phyloP scores from a whole-genome alignment of 495 filamentous ascomycete genomes.

The Tuber umbilicatum region DNA sequence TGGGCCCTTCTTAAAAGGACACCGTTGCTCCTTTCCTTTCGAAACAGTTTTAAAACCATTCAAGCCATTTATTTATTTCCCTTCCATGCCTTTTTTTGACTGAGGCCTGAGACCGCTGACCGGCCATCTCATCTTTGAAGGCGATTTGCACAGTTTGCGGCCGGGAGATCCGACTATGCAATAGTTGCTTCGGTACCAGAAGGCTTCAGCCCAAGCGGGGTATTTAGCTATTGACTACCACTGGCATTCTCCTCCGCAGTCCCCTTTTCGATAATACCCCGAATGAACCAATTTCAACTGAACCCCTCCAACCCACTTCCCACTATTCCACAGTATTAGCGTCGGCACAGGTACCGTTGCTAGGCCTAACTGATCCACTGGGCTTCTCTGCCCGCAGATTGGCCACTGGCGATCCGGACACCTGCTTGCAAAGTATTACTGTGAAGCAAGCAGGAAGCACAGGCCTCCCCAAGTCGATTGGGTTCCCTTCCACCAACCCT shows the following conservation, averaged over 20 bases:
- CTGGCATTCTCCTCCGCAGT: neutral
- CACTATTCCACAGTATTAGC: neutral
- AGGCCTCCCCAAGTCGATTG: neutral
- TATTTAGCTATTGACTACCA: neutral
- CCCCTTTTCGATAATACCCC: neutral
- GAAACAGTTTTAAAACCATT: neutral
- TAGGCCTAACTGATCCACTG: neutral
- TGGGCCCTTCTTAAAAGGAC: neutral
- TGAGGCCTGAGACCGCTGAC: neutral
- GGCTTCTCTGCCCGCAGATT: neutral
- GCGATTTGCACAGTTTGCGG: neutral
- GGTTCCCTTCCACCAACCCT: neutral
- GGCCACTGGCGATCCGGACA: neutral
- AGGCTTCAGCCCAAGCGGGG: neutral
- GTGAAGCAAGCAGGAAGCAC: neutral
- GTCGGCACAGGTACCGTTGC: constrained; percentile 10
- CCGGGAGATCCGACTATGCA: neutral
- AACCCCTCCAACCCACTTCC: neutral
- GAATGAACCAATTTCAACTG: neutral
- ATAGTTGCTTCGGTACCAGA: neutral
- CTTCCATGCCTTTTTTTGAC: neutral
- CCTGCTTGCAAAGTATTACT: neutral
- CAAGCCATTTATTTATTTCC: neutral
- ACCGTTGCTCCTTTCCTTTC: neutral
- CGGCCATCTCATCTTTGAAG: neutral